phyloP scores from a whole-genome alignment of 768 basidiomycete species.

The Podaxis sp. region DNA sequence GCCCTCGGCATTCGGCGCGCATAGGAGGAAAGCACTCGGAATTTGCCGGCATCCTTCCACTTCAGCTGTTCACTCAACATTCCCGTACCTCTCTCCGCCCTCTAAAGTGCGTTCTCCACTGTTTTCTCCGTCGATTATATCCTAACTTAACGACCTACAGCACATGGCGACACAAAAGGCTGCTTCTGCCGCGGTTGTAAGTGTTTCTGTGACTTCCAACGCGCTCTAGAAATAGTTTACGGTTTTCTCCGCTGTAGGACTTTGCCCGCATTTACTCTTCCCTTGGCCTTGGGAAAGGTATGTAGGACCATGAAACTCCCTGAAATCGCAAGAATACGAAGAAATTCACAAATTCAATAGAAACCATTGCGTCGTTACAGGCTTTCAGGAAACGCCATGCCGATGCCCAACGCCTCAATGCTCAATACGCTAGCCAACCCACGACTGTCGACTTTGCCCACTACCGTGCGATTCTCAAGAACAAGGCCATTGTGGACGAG shows the following conservation, averaged over 20 bases:
- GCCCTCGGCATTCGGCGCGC: slow-evolving; percentile 31
- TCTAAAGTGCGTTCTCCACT: slow-evolving; percentile 22
- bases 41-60: slow-evolving; percentile 30
- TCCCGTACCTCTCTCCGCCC: slow-evolving; percentile 18
- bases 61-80: slow-evolving; percentile 14
- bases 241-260: slow-evolving; percentile 49
- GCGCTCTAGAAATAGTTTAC: slow-evolving; percentile 23
- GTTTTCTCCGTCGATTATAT: background rate
- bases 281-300: slow-evolving; percentile 84
- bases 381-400: slow-evolving; percentile 95
- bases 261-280: slow-evolving; percentile 81
- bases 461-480: slow-evolving; percentile 91
- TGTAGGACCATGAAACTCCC: slow-evolving; percentile 20
- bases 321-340: background rate
- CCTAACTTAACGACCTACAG: slow-evolving; percentile 17
- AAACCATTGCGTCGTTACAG: slow-evolving; percentile 87
- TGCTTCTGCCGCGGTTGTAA: slow-evolving; percentile 64
- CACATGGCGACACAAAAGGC: slow-evolving; percentile 67
- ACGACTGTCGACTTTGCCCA: slow-evolving; percentile 87
- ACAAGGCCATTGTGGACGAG: slow-evolving; percentile 88
- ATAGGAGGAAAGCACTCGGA: slow-evolving; percentile 34
- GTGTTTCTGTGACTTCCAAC: slow-evolving; percentile 20
- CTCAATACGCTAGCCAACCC: slow-evolving; percentile 63
- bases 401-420: slow-evolving; percentile 78
- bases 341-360: slow-evolving; percentile 34